Evolutionary conservation across 495 filamentous ascomycete species (phyloP), one percentile per base, ranked within the genome.

Genomic region (Corynascus novoguineensis): DNA sequence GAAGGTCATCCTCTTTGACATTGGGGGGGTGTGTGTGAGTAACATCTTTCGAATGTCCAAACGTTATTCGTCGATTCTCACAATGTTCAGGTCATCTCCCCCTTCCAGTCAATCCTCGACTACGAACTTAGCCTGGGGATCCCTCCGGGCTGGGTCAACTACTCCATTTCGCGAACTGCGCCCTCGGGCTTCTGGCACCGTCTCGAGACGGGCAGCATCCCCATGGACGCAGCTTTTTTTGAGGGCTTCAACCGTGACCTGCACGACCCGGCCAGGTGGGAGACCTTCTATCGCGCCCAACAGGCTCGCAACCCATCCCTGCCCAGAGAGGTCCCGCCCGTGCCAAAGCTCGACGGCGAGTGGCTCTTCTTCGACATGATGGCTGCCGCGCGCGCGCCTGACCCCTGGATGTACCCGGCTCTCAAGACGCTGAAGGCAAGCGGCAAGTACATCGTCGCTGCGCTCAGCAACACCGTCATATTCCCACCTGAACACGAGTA

Each of bases 21-120:
- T 98, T 66, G 93, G 93, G 42, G 93, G 93, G 59, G 93, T 98
- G 62, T 93, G 89, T 78, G 93, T 96, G 87, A 75, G 88, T 24
- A 50, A 24, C 14, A 22, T 19, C 12, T 25, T 12, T 7, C 38
- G 5, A 32, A 11, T 3, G 3, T 9, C n/a, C 35, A 38, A 15
- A 38, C 11, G 11, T n/a, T 19, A 1, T 2, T 34, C 41, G 40
- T 21, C 15, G 19, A 29, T 21, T 12, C 65, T 70, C 61, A 56
- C 35, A n/a, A 47, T 25, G 7, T 25, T 29, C 25, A 96, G 91
- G 90, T 96, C 56, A 75, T 88, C 25, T 96, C 92, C 4, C 93
- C 93, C 29, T 88, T 98, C 68, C 89, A 95, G 74, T 86, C 86
- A 5, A 97, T 98, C 65, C 77, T 92, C 52, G 83, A 93, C 69